A percentile compares a stretch with the other conserved stretches of the same genome.
Evolutionary conservation across 1,284 basidiomycete genomes (phyloP).

Genomic region (Cerioporus squamosus): DNA sequence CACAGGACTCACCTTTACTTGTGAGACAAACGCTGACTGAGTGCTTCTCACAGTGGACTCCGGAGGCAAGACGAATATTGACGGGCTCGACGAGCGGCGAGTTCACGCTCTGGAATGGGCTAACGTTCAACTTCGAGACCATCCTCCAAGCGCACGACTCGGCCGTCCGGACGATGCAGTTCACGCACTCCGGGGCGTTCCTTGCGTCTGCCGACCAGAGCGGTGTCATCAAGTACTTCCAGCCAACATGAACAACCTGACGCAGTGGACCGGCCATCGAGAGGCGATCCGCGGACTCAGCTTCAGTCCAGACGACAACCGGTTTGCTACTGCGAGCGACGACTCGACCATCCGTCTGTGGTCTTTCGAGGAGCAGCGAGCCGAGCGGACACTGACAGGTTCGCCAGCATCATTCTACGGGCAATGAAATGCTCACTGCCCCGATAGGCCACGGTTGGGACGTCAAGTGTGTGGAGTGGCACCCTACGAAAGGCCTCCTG

Average conservation of each 20-base stretch:
- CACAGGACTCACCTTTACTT: neutral
- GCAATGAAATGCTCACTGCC: neutral
- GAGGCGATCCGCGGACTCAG: conserved; percentile 91
- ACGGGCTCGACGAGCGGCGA: conserved; percentile 98
- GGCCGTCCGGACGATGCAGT: conserved; percentile 88
- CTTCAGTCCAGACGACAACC: conserved; percentile 90
- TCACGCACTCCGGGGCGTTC: conserved; percentile 90
- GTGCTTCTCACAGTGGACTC: conserved; percentile 79
- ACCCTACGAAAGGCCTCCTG: conserved; percentile 93
- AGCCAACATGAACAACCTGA: conserved; percentile 98
- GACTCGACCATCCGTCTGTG: conserved; percentile 95
- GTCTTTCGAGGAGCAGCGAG: conserved; percentile 91
- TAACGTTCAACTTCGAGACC: conserved; percentile 99
- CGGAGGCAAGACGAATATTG: conserved; percentile 89
- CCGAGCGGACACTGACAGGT: conserved; percentile 89
- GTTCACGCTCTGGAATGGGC: conserved; percentile 98
- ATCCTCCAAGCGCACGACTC: conserved; percentile 98
- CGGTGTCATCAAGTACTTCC: conserved; percentile 98
- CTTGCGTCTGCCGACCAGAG: conserved; percentile 93
- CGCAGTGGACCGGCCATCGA: conserved; percentile 88
- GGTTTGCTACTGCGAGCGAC: conserved; percentile 94
- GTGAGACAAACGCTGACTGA: too few relatives aligned
- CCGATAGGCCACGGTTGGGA: conserved; percentile 93
- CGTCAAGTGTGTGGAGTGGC: conserved; percentile 98
- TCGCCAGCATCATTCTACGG: neutral